Evolutionary conservation across 2,329 filamentous ascomycete genomes (phyloP).

Genomic region (Neoascochyta sp.): DNA sequence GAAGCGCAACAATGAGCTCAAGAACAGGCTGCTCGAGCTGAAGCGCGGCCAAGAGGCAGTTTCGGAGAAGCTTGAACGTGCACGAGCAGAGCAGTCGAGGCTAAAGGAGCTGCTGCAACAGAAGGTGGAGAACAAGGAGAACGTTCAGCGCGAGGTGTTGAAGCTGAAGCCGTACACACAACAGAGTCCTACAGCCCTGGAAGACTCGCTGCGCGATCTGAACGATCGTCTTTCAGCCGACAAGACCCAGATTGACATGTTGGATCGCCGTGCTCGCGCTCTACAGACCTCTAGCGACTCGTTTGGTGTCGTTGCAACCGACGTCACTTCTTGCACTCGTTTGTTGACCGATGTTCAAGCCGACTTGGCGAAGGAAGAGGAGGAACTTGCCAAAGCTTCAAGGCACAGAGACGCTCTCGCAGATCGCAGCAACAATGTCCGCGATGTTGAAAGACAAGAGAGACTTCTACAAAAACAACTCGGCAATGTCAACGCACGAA

Average conservation of each 20-base stretch:
- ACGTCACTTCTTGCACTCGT: conserved; percentile 84
- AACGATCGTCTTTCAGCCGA: conserved; percentile 73
- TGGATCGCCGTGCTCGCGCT: conserved; percentile 83
- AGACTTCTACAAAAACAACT: conserved; percentile 78
- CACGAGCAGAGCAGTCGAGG: conserved; percentile 73
- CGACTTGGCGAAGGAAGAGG: conserved; percentile 88
- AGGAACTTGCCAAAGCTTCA: conserved; percentile 75
- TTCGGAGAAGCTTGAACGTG: conserved; percentile 74
- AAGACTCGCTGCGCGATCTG: conserved; percentile 76
- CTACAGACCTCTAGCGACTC: conserved; percentile 90
- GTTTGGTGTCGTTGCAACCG: conserved; percentile 76
- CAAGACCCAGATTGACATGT: conserved; percentile 77
- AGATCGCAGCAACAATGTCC: conserved; percentile 82
- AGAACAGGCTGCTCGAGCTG: conserved; percentile 74
- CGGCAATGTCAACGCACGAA: conserved; percentile 79
- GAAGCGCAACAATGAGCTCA: conserved; percentile 80
- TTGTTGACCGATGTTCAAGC: conserved; percentile 79
- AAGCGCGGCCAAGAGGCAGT: conserved; percentile 79
- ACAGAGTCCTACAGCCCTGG: conserved; percentile 79
- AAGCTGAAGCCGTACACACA: conserved; percentile 90
- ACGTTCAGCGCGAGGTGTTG: conserved; percentile 75
- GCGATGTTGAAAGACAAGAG: conserved; percentile 88
- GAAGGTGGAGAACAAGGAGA: conserved; percentile 65
- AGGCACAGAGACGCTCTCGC: conserved; percentile 82
- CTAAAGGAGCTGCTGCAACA: conserved; percentile 70